phyloP scores from a whole-genome alignment of 106 monocot genomes.

The Allium sativum region DNA sequence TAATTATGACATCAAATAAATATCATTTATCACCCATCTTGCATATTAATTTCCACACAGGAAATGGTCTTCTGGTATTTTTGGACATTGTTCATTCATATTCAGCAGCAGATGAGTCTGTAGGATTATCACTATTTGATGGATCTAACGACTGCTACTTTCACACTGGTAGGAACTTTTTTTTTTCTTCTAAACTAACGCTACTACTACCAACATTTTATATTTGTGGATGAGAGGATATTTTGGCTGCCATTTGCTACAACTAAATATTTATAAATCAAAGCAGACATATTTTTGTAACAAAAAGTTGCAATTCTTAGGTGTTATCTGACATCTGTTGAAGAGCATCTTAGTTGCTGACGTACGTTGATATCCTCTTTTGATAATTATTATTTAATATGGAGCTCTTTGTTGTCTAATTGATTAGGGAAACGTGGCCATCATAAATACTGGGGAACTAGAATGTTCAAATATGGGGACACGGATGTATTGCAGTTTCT shows the following conservation, averaged over 20 bases:
- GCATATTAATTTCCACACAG: constrained; percentile 17
- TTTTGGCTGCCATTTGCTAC: too few relatives aligned
- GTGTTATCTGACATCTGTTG: too few relatives aligned
- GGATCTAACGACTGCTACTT: constrained; percentile 91
- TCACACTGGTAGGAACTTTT: constrained; percentile 41
- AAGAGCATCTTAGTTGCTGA: too few relatives aligned
- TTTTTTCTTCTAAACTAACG: background rate
- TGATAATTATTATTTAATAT: constrained; percentile 1
- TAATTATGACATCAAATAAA: too few relatives aligned
- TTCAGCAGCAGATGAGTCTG: constrained; percentile 85
- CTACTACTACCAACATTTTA: too few relatives aligned
- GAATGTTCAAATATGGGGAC: constrained; percentile 92
- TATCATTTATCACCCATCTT: too few relatives aligned
- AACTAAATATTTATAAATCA: too few relatives aligned
- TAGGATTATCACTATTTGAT: constrained; percentile 89
- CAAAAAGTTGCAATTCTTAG: too few relatives aligned
- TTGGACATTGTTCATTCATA: constrained; percentile 95
- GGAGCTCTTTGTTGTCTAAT: background rate
- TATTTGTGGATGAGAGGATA: too few relatives aligned
- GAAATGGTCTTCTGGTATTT: constrained; percentile 75
- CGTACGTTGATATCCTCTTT: background rate
- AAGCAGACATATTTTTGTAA: too few relatives aligned
- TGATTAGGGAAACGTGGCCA: constrained; percentile 86
- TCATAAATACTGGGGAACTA: constrained; percentile 96
- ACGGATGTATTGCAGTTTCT: constrained; percentile 89